Conservation (phyloP, 441 rosid genomes). For the Codiaeum variegatum region DNA sequence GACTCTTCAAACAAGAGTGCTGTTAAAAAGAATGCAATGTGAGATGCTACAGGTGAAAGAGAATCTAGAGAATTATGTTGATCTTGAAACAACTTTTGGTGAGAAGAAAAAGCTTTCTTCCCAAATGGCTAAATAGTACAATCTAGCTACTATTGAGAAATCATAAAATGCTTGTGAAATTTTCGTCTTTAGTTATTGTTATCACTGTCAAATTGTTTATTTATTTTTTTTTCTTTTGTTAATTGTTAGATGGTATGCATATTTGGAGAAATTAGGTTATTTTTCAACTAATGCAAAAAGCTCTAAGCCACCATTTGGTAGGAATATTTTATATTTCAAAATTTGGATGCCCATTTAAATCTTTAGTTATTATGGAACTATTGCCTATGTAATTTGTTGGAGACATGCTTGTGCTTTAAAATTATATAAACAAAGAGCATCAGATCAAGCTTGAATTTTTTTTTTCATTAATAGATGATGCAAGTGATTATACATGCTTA, state of each 20-base stretch:
- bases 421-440: background rate
- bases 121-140: constrained; percentile 79
- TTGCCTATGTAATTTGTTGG: background rate
- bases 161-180: constrained; percentile 38
- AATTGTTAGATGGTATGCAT: constrained; percentile 67
- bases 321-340: constrained; percentile 16
- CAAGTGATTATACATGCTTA: background rate
- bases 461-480: background rate
- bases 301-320: constrained; percentile 74
- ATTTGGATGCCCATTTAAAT: background rate
- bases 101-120: constrained; percentile 70
- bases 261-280: constrained; percentile 84
- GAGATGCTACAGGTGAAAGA: constrained; percentile 60
- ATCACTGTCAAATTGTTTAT: background rate
- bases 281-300: constrained; percentile 71
- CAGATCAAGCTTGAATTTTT: background rate
- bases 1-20: constrained; percentile 42
- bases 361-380: background rate
- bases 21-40: constrained; percentile 57
- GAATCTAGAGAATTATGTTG: constrained; percentile 60
- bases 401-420: background rate
- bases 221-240: constrained; percentile 14
- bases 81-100: constrained; percentile 58
- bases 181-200: background rate
- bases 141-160: constrained; percentile 63